These are phyloP conservation scores for Trametes hirsuta DNA, from an alignment of 1,284 basidiomycete genomes.

Conservation along the genomic window DNA sequence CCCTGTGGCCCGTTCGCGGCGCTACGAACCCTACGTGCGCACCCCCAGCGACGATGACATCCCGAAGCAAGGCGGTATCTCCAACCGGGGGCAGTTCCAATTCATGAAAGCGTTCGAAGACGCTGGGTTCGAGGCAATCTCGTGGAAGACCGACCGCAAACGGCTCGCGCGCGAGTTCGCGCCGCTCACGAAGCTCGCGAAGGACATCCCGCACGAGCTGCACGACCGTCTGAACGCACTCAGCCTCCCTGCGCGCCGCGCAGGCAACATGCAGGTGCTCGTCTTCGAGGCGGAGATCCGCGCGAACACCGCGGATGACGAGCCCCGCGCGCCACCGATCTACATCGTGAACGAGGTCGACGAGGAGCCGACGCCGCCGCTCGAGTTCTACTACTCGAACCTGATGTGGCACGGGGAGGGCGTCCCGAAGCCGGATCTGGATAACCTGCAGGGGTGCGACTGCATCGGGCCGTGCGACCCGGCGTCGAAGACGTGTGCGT, in stretches of 20 bases:
- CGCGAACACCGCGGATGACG: constrained; percentile 48
- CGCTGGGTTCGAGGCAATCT: constrained; percentile 23
- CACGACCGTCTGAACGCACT: constrained; percentile 37
- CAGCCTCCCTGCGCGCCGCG: constrained; percentile 18
- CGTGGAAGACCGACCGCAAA: constrained; percentile 27
- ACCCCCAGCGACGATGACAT: constrained; percentile 18
- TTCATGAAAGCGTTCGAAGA: constrained; percentile 12
- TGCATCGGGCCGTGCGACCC: constrained; percentile 79
- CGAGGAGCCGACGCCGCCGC: constrained; percentile 64
- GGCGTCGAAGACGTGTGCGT: constrained; percentile 67
- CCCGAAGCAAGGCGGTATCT: constrained; percentile 9
- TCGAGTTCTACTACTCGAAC: constrained; percentile 82
- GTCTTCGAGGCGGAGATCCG: constrained; percentile 37
- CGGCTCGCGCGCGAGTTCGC: constrained; percentile 29
- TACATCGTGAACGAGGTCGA: constrained; percentile 68
- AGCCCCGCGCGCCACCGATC: constrained; percentile 68
- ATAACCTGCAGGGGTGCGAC: constrained; percentile 64
- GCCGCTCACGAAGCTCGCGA: constrained; percentile 25
- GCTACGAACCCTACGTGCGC: constrained; percentile 10
- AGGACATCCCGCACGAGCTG: constrained; percentile 37
- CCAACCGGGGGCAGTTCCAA: not conserved
- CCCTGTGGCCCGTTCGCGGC: constrained; percentile 10
- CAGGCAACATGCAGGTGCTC: constrained; percentile 31
- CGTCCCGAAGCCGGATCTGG: constrained; percentile 68
- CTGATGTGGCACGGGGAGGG: constrained; percentile 69